Evolutionary conservation across 768 basidiomycete genomes (phyloP).

Genomic region (Antrodiella citrinella): DNA sequence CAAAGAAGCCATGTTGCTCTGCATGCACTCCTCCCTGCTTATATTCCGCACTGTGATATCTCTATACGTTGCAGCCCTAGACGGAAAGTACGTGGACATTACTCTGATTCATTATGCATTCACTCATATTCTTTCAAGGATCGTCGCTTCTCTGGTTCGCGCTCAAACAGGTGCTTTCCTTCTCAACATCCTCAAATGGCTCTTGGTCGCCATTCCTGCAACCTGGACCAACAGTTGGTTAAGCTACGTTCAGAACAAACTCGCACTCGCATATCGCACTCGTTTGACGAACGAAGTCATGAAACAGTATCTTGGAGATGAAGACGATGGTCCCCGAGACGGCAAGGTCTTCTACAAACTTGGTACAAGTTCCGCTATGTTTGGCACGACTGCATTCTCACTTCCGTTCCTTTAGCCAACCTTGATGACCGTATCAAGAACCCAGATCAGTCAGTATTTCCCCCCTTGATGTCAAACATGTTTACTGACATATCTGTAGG

Average conservation of each 20-base stretch:
- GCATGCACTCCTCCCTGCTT: slow-evolving; percentile 84
- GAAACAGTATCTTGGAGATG: slow-evolving; percentile 75
- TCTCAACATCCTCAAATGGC: slow-evolving; percentile 81
- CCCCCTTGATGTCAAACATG: not conserved
- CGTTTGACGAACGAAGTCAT: slow-evolving; percentile 80
- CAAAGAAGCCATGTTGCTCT: slow-evolving; percentile 80
- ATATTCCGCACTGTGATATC: slow-evolving; percentile 88
- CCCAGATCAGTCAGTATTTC: slow-evolving; percentile 67
- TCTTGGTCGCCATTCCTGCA: slow-evolving; percentile 86
- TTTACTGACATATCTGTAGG: slow-evolving; percentile 28
- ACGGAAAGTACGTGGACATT: slow-evolving; percentile 57
- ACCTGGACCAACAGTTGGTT: slow-evolving; percentile 93
- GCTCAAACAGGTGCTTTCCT: slow-evolving; percentile 75
- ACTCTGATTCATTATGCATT: not conserved
- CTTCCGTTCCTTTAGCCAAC: slow-evolving; percentile 48
- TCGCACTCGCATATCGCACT: slow-evolving; percentile 83
- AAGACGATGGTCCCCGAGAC: slow-evolving; percentile 43
- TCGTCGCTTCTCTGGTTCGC: slow-evolving; percentile 91
- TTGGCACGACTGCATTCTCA: not conserved
- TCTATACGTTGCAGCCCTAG: slow-evolving; percentile 88
- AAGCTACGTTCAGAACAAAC: slow-evolving; percentile 88
- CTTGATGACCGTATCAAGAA: slow-evolving; percentile 95
- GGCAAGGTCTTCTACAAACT: slow-evolving; percentile 93
- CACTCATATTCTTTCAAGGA: slow-evolving; percentile 36
- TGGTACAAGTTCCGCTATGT: slow-evolving; percentile 41